Base-by-base conservation (phyloP, 2,329 filamentous ascomycete species). In the Aureobasidium sp. region DNA sequence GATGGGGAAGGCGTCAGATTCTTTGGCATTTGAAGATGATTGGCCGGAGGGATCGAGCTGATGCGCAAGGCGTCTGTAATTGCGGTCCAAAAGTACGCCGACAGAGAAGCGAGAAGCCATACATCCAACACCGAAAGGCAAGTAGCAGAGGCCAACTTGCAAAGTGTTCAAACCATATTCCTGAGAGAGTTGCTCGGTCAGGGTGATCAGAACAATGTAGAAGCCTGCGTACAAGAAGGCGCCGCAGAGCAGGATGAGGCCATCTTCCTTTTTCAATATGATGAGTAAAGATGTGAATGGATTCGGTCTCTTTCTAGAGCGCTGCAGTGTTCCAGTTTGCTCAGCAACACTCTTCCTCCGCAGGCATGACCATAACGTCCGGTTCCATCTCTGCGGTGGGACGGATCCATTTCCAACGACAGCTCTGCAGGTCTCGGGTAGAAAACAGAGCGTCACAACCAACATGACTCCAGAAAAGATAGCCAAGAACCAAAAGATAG, bases 41-140 rank as follows among this genome's bases (percentile, higher is more conserved):
- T 27, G 22, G 9, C 44, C 9, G 22, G 41, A 25, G 4, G 27
- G 84, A 75, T 5, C 80, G 79, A 87, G 76, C 36, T 80, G 79
- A 52, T 77, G 79, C 1, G 89, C 87, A 53, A 85, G 81, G 42
- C 87, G 82, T 9, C 84, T 80, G 72, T 89, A 95, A 71, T 91
- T 91, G 78, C 83, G 85, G 72, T 90, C 88, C 42, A 89, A 79
- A 1, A 85, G 66, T 2, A 79, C 77, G 7, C 89, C 87, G 37
- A 71, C 73, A 14, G 75, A 69, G 34, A 76, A 64, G n/a, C 75
- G 69, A 42, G 74, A 69, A n/a, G 70, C 51, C 37, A 76, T 67
- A 29, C 70, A 68, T 1, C 77, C 77, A 7, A 70, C 62, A 15
- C 74, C 76, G 39, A 76, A 72, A 0, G 77, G 72, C 25, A 73